Conservation (phyloP, 768 basidiomycete species). For the Hygrophorus russula region DNA sequence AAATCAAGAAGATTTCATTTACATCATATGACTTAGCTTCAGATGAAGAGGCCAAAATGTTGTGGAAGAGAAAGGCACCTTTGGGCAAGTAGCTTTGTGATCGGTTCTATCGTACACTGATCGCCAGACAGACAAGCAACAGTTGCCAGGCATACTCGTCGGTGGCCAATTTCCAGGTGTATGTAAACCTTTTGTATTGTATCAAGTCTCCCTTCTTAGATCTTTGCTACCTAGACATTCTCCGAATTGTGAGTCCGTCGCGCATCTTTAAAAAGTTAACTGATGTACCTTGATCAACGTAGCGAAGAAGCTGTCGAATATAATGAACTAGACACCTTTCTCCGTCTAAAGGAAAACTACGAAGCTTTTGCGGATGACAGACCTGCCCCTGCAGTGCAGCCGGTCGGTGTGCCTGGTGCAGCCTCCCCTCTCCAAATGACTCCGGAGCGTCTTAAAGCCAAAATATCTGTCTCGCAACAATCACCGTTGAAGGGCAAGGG, state of each 20-base stretch:
- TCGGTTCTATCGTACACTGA: neutral
- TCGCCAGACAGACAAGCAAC: slow-evolving; percentile 54
- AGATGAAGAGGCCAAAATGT: slow-evolving; percentile 65
- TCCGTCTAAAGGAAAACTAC: slow-evolving; percentile 66
- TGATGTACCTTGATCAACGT: slow-evolving; percentile 3
- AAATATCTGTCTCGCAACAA: slow-evolving; percentile 32
- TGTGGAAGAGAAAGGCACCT: slow-evolving; percentile 80
- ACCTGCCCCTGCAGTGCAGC: slow-evolving; percentile 41
- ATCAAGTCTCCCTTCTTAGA: neutral
- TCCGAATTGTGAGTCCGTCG: slow-evolving; percentile 51
- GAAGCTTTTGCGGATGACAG: slow-evolving; percentile 49
- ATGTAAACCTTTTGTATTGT: slow-evolving; percentile 19
- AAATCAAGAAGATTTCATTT: slow-evolving; percentile 79
- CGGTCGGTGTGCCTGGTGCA: slow-evolving; percentile 77
- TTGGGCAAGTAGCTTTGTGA: slow-evolving; percentile 27
- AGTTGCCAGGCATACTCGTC: slow-evolving; percentile 74
- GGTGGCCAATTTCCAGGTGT: slow-evolving; percentile 72
- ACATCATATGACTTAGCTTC: slow-evolving; percentile 78
- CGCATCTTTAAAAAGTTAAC: slow-evolving; percentile 3
- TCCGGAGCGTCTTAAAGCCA: slow-evolving; percentile 55
- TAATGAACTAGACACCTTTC: slow-evolving; percentile 57
- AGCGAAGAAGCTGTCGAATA: slow-evolving; percentile 84
- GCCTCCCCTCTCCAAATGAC: slow-evolving; percentile 69
- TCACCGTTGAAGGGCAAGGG: slow-evolving; percentile 31
- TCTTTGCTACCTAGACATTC: slow-evolving; percentile 40